Evolutionary conservation across 352 stramenopile species (phyloP).

Genomic region (Phytophthora tentaculata): DNA sequence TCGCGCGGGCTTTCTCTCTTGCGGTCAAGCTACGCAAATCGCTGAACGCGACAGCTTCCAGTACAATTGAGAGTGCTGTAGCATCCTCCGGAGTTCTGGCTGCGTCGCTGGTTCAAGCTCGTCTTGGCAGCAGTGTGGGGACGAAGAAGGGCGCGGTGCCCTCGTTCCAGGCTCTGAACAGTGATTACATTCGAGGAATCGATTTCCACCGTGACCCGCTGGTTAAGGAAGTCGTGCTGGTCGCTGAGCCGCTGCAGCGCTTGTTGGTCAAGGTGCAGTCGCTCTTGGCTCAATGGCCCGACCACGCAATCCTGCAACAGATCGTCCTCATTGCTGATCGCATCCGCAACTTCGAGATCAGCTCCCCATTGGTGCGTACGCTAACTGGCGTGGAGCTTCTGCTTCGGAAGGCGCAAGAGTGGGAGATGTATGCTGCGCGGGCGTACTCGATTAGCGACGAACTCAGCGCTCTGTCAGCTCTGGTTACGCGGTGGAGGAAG

Average conservation of each 20-base stretch:
- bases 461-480: conserved; percentile 89
- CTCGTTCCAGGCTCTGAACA: conserved; percentile 62
- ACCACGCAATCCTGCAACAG: conserved; percentile 97
- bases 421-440: conserved; percentile 96
- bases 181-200: conserved; percentile 79
- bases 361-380: conserved; percentile 88
- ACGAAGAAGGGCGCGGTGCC: conserved; percentile 43
- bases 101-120: conserved; percentile 73
- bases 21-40: conserved; percentile 71
- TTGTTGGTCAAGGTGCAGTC: conserved; percentile 91
- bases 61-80: conserved; percentile 55
- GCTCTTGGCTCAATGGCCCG: conserved; percentile 95
- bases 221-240: conserved; percentile 92
- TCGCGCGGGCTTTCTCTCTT: conserved; percentile 73
- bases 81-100: conserved; percentile 63
- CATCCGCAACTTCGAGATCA: conserved; percentile 90
- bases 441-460: conserved; percentile 93
- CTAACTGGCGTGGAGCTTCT: conserved; percentile 96
- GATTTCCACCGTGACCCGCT: conserved; percentile 96
- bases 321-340: conserved; percentile 91
- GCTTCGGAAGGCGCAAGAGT: conserved; percentile 97
- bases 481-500: conserved; percentile 98
- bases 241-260: conserved; percentile 85
- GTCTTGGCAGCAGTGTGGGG: conserved; percentile 51
- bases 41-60: conserved; percentile 62